Evolutionary conservation across 148 eudicot genomes (phyloP).

Genomic region (Spergularia bocconei): DNA sequence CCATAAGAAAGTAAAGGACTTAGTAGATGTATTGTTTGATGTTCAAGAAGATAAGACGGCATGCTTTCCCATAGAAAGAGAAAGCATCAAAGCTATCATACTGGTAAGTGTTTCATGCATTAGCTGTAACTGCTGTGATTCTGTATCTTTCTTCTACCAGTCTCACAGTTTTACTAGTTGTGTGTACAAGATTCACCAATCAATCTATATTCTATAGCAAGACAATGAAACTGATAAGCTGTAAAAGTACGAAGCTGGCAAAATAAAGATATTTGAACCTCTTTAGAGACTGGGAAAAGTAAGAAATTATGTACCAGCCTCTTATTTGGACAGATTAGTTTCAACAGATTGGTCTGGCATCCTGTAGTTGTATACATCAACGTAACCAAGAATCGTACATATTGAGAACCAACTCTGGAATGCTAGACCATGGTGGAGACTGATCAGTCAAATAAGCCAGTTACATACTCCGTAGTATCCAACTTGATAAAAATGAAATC

Average conservation of each 20-base stretch:
- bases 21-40: slow-evolving; percentile 52
- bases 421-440: neutral
- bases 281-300: too few relatives aligned
- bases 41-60: slow-evolving; percentile 30
- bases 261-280: too few relatives aligned
- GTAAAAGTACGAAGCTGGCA: too few relatives aligned
- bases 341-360: too few relatives aligned
- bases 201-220: neutral
- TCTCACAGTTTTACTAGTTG: neutral
- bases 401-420: neutral
- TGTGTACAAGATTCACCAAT: neutral
- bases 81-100: slow-evolving; percentile 43
- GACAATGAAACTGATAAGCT: too few relatives aligned
- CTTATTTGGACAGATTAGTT: too few relatives aligned
- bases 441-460: neutral
- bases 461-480: too few relatives aligned
- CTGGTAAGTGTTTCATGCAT: slow-evolving; percentile 28
- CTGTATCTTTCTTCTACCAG: neutral
- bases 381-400: neutral
- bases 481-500: neutral
- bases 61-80: slow-evolving; percentile 34
- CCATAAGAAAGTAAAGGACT: slow-evolving; percentile 30
- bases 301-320: too few relatives aligned
- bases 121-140: neutral
- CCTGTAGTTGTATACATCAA: too few relatives aligned